Evolutionary conservation across 2,329 filamentous ascomycete genomes (phyloP).

Genomic region (Colletotrichum echinochloae): DNA sequence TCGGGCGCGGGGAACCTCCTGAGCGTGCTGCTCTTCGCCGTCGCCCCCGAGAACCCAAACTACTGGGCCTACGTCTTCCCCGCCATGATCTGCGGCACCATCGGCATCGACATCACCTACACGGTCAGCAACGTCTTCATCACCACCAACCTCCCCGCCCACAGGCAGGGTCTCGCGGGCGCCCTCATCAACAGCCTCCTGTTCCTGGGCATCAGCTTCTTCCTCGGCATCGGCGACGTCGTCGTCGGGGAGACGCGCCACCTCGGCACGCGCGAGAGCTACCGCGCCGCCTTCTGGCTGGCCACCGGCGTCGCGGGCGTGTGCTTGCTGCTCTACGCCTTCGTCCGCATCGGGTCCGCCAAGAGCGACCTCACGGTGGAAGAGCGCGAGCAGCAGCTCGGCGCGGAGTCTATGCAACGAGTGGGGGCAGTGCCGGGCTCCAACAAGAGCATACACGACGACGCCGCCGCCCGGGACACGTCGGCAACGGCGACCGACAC

Average conservation of each 20-base stretch:
- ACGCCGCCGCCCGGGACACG: not conserved
- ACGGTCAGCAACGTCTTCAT: slow-evolving; percentile 83
- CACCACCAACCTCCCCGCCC: slow-evolving; percentile 75
- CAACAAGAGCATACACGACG: not conserved
- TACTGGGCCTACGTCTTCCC: slow-evolving; percentile 84
- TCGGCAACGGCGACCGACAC: slow-evolving; percentile 27
- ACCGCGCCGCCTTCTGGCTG: slow-evolving; percentile 76
- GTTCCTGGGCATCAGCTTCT: slow-evolving; percentile 78
- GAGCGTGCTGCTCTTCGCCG: slow-evolving; percentile 71
- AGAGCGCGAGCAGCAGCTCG: slow-evolving; percentile 41
- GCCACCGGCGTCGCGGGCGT: slow-evolving; percentile 66
- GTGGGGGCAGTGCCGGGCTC: not conserved
- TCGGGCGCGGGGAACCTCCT: slow-evolving; percentile 70
- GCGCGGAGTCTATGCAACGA: slow-evolving; percentile 22
- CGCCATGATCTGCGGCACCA: slow-evolving; percentile 74
- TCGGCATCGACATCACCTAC: slow-evolving; percentile 81
- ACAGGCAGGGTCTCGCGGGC: slow-evolving; percentile 77
- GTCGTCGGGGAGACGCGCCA: slow-evolving; percentile 62
- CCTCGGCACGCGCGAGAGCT: slow-evolving; percentile 63
- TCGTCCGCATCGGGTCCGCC: slow-evolving; percentile 54
- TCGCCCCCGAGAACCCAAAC: slow-evolving; percentile 69
- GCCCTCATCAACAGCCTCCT: slow-evolving; percentile 77
- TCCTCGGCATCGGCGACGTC: slow-evolving; percentile 78
- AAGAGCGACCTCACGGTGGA: slow-evolving; percentile 43
- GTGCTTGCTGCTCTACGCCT: slow-evolving; percentile 66